phyloP scores from a whole-genome alignment of 148 eudicot genomes.

The Cornus florida region DNA sequence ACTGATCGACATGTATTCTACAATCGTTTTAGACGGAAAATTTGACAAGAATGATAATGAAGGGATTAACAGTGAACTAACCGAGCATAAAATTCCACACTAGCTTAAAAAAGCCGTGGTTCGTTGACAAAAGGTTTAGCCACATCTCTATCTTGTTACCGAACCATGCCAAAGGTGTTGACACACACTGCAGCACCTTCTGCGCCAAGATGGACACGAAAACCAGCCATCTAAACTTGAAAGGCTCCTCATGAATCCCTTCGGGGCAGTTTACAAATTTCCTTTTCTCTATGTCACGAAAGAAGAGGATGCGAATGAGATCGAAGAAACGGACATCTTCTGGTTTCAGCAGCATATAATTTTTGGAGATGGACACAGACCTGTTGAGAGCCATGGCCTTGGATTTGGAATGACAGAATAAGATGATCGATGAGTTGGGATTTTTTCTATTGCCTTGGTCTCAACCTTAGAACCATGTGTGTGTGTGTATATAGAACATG shows the following conservation, averaged over 20 bases:
- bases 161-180: constrained; percentile 16
- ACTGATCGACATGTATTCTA: too few relatives aligned
- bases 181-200: constrained; percentile 16
- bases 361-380: constrained; percentile 17
- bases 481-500: too few relatives aligned
- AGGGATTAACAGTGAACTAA: neutral
- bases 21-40: neutral
- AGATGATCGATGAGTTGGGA: too few relatives aligned
- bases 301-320: constrained; percentile 20
- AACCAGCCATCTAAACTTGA: constrained; percentile 27
- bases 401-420: neutral
- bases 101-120: constrained; percentile 16
- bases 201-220: constrained; percentile 28
- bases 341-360: constrained; percentile 34
- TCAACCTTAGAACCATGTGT: neutral
- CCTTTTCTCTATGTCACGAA: constrained; percentile 18
- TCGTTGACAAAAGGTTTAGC: constrained; percentile 28
- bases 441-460: too few relatives aligned
- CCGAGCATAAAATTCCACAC: constrained; percentile 19
- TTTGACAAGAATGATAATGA: neutral
- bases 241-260: constrained; percentile 1
- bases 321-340: constrained; percentile 22
- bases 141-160: constrained; percentile 29
- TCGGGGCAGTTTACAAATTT: constrained; percentile 29
- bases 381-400: constrained; percentile 16